Percentiles rank a stretch among this genome's conserved stretches.
phyloP scores from a whole-genome alignment of 176 grass and related monocot species.

The Miscanthus lutarioriparius region DNA sequence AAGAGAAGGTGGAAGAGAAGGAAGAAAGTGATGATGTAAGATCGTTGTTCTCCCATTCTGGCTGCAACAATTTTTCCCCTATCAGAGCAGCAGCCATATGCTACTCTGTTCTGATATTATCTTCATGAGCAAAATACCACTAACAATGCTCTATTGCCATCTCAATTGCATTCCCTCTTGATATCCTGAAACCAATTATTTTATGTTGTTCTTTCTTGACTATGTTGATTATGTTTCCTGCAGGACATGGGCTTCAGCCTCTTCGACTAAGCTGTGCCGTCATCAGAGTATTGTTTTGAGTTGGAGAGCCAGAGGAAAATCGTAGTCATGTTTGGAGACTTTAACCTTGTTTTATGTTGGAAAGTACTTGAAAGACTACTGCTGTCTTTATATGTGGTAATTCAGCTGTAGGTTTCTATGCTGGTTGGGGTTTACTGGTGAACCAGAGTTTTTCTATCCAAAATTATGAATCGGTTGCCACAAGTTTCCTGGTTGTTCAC shows the following conservation, averaged over 20 bases:
- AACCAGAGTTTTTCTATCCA: slow-evolving; percentile 30
- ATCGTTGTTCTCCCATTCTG: not conserved
- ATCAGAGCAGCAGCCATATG: not conserved
- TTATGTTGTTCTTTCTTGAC: too few relatives aligned
- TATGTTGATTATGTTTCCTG: too few relatives aligned
- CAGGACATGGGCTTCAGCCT: too few relatives aligned
- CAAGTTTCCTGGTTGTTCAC: not conserved
- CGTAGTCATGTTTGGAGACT: not conserved
- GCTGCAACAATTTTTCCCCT: not conserved
- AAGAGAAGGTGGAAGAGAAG: slow-evolving; percentile 68
- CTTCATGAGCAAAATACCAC: not conserved
- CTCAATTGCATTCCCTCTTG: not conserved
- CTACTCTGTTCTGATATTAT: not conserved
- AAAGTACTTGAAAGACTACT: slow-evolving; percentile 23
- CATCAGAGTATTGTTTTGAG: too few relatives aligned
- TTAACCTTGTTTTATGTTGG: not conserved
- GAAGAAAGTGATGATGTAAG: slow-evolving; percentile 72
- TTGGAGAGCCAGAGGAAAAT: too few relatives aligned
- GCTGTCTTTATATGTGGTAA: slow-evolving; percentile 30
- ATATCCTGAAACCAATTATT: not conserved
- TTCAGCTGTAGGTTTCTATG: slow-evolving; percentile 23
- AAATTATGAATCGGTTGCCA: not conserved
- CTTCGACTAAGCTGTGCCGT: too few relatives aligned
- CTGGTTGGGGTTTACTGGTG: slow-evolving; percentile 24
- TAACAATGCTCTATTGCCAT: not conserved